phyloP scores from a whole-genome alignment of 106 monocot genomes.

The Posidonia australis region DNA sequence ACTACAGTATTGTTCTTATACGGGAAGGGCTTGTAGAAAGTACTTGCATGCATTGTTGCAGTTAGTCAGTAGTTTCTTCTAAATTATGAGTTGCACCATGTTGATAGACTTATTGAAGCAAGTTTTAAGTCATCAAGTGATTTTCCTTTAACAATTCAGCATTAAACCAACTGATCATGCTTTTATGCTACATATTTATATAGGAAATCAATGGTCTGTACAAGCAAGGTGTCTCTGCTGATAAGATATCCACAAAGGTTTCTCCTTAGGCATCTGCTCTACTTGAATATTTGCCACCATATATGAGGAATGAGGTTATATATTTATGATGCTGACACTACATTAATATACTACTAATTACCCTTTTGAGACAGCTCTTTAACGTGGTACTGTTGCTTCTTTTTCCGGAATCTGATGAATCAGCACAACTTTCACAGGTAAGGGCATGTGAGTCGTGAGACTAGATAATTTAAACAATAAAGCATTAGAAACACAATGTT shows the following conservation, averaged over 20 bases:
- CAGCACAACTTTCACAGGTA: constrained; percentile 90
- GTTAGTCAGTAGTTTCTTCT: too few species aligned
- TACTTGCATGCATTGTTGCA: constrained; percentile 76
- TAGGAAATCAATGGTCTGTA: constrained; percentile 93
- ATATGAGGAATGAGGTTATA: constrained; percentile 71
- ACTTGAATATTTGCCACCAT: constrained; percentile 84
- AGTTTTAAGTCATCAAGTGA: too few species aligned
- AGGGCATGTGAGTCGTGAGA: neutral
- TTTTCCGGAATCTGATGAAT: constrained; percentile 88
- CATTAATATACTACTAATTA: neutral
- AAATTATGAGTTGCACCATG: too few species aligned
- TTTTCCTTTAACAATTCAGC: too few species aligned
- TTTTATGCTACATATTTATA: neutral
- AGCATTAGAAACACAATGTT: neutral
- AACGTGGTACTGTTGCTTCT: constrained; percentile 76
- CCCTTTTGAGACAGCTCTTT: too few species aligned
- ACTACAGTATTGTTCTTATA: constrained; percentile 78
- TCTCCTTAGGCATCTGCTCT: constrained; percentile 97
- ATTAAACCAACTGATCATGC: too few species aligned
- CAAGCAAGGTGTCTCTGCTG: constrained; percentile 44
- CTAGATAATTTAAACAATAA: neutral
- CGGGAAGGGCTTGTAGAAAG: constrained; percentile 88
- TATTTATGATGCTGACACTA: neutral
- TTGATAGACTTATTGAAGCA: neutral
- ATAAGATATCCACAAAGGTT: constrained; percentile 57